These are phyloP conservation scores for Colletotrichum lupini DNA, from an alignment of 2,329 filamentous ascomycete genomes.

Conservation along the genomic window DNA sequence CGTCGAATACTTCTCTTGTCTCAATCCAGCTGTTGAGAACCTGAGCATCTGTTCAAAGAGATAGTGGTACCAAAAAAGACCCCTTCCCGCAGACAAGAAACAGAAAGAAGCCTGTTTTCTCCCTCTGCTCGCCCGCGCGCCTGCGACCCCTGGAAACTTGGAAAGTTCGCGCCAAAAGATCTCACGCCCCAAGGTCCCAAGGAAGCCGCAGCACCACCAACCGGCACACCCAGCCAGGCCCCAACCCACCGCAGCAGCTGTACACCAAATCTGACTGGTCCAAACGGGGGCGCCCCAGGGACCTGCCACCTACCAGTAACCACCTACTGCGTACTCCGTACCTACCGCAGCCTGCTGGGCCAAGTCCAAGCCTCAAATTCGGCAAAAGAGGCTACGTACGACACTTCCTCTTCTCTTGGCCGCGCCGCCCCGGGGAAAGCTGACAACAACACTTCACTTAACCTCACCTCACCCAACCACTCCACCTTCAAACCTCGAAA, in stretches of 20 bases:
- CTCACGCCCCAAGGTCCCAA: neutral
- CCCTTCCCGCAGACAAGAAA: neutral
- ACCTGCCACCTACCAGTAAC: slow-evolving; percentile 2
- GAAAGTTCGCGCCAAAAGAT: neutral
- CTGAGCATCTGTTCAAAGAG: neutral
- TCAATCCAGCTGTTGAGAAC: neutral
- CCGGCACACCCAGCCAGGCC: neutral
- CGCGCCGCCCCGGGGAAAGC: slow-evolving; percentile 20
- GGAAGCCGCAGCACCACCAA: neutral
- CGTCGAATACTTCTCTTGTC: neutral
- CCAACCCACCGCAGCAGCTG: neutral
- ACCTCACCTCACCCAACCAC: neutral
- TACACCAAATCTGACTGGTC: slow-evolving; percentile 15
- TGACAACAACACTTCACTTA: slow-evolving; percentile 21
- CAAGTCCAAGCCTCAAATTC: slow-evolving; percentile 34
- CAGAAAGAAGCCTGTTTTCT: neutral
- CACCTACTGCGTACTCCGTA: too few relatives aligned
- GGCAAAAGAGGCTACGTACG: slow-evolving; percentile 36
- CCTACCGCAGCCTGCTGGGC: neutral
- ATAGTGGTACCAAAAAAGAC: neutral
- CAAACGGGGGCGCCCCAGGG: neutral
- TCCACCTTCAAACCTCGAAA: neutral
- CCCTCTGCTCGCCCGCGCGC: neutral
- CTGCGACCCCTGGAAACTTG: neutral
- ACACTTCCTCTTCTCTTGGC: slow-evolving; percentile 21